Evolutionary conservation across 192 early-diverging fungal species (phyloP), one percentile per base, ranked within the genome.

Genomic region (Coemansia sp.): DNA sequence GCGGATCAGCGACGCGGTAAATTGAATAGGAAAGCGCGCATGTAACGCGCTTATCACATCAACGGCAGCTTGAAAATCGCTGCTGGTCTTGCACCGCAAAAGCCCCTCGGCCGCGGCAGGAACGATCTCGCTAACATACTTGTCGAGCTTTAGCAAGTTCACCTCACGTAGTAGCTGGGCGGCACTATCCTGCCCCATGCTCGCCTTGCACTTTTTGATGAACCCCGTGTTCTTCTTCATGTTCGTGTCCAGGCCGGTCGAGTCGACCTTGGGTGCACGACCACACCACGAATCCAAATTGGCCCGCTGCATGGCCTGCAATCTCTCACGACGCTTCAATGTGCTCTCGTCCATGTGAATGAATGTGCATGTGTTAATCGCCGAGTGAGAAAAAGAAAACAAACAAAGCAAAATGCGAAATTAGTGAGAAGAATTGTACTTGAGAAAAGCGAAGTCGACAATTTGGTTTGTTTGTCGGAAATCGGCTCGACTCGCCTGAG

Each of bases 141-240:
- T 99, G 77, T 97, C 97, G n/a, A 98, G 87, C 73, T 92, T 95
- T 16, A 99, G 86, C 53, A 90, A 87, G 39, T 85, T 86, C 33
- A 97, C 88, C 68, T 97, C 95, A 24, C 91, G 88, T 40, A 95
- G 67, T 24, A 96, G 85, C 72, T 93, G 93, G 36, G 72, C 79
- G 0, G 74, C 74, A 44, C 68, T 89, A 68, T 91, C 93, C 41
- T 81, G 92, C 67, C 84, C 86, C 70, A 88, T 86, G 75, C 86
- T 91, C 22, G 86, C 78, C 68, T 89, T 93, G 88, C 86, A 98
- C 69, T 96, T 97, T 75, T 94, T 94, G 66, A 97, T 94, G 75
- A 99, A 98, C 16, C 90, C 89, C 6, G 93, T 95, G 81, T 98
- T 98, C 86, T 98, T 98, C 76, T 98, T 99, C 57, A 99, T 94